Evolutionary conservation across 768 basidiomycete genomes (phyloP), one percentile per base, ranked within the genome.

Genomic region (Amanita inopinata): DNA sequence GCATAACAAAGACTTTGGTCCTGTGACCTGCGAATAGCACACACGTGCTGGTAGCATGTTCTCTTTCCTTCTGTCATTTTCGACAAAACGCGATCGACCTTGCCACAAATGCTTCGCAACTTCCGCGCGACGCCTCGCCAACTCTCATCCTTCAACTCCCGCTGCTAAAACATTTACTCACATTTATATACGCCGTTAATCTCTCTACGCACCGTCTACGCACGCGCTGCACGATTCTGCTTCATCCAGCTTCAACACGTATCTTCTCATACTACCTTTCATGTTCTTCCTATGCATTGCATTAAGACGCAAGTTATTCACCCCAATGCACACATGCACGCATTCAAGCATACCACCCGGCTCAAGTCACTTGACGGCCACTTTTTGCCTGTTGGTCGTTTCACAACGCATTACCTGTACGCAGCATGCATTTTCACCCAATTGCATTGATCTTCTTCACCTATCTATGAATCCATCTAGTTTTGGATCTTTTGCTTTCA

Each of bases 1-100:
- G 43, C 34, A 35, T 36, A 37, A 30, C 34, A 44, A 25, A 11
- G 10, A 36, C 20, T 27, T 14, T 14, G 43, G 24, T 44, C 43
- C 35, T 44, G 33, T 44, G 34, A 44, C 34, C 35, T 30, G 22
- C 22, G 14, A 35, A 44, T 33, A 42, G 31, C 33, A n/a, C 35
- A 37, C 43, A 44, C 43, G 43, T 44, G 43, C 35, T 3, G 18
- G 5, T n/a, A 12, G 43, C 43, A 44, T 44, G 43, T 37, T 25
- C 27, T 37, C 28, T n/a, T 25, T 24, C 33, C n/a, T n/a, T 19
- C 22, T 25, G 32, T 43, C 33, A 43, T 35, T 14, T 28, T 17
- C 9, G 33, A 35, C 32, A 6, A 38, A 38, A 22, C 10, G 24
- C 10, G 14, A 25, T 35, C 24, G 41, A 12, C 12, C 17, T 17